Evolutionary conservation across 768 basidiomycete genomes (phyloP).

Genomic region (Tricholomella constricta): DNA sequence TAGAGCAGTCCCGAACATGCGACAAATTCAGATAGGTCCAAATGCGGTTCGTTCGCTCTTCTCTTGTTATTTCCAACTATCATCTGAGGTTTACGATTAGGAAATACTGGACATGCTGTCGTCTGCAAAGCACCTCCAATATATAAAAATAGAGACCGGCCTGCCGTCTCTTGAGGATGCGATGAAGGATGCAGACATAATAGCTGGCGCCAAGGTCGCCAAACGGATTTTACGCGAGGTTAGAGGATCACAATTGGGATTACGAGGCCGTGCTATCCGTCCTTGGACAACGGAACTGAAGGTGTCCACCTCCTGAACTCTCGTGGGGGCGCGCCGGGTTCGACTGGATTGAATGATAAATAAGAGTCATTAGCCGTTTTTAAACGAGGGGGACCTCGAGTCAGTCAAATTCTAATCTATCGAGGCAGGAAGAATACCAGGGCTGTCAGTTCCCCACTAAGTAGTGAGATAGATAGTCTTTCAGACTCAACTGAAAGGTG

Average conservation of each 20-base stretch:
- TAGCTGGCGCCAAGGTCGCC: conserved; percentile 15
- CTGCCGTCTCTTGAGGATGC: background rate
- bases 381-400: too few relatives aligned
- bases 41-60: conserved; percentile 1
- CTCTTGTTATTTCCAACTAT: background rate
- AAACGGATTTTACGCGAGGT: conserved; percentile 17
- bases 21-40: conserved; percentile 16
- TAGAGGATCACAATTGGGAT: background rate
- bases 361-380: too few relatives aligned
- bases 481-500: too few relatives aligned
- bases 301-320: background rate
- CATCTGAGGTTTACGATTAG: background rate
- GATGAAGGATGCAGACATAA: background rate
- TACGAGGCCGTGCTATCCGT: too few relatives aligned
- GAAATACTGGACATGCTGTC: conserved; percentile 1
- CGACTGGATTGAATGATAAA: too few relatives aligned
- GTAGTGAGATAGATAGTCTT: too few relatives aligned
- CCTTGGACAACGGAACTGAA: background rate
- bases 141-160: background rate
- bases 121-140: background rate
- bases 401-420: too few relatives aligned
- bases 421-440: too few relatives aligned
- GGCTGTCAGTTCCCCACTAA: too few relatives aligned
- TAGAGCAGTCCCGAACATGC: conserved; percentile 21
- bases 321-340: background rate